Evolutionary conservation across 352 stramenopile genomes (phyloP).

Genomic region (Nothophytophthora sp.): DNA sequence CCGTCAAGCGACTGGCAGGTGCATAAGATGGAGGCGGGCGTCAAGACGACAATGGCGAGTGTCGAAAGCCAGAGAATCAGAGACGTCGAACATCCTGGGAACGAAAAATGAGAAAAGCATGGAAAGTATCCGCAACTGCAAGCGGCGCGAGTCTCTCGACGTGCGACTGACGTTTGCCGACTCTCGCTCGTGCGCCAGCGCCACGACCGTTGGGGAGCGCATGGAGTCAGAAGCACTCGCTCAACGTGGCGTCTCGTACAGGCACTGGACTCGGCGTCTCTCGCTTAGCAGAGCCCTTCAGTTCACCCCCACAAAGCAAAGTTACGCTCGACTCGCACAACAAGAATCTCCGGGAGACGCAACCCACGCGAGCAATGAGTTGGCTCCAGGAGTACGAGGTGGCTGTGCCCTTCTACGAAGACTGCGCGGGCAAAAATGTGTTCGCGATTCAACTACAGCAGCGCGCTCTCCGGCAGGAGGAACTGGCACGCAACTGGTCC

Average conservation of each 20-base stretch:
- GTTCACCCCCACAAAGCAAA: constrained; percentile 26
- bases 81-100: constrained; percentile 18
- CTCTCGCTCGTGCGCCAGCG: too few relatives aligned
- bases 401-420: constrained; percentile 44
- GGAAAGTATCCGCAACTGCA: too few relatives aligned
- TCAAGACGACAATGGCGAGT: constrained; percentile 17
- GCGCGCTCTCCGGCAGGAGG: constrained; percentile 23
- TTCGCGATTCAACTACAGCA: constrained; percentile 49
- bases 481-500: constrained; percentile 28
- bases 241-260: too few relatives aligned
- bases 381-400: constrained; percentile 58
- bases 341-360: constrained; percentile 11
- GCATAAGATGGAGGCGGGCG: too few relatives aligned
- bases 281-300: too few relatives aligned
- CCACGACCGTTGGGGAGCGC: too few relatives aligned
- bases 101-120: constrained; percentile 5
- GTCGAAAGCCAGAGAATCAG: constrained; percentile 8
- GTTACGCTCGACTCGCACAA: constrained; percentile 11
- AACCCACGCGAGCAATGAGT: constrained; percentile 35
- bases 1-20: too few relatives aligned
- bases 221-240: too few relatives aligned
- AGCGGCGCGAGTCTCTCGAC: too few relatives aligned
- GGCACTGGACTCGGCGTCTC: too few relatives aligned
- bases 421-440: constrained; percentile 40
- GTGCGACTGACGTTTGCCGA: too few relatives aligned